Evolutionary conservation across 2,329 filamentous ascomycete genomes (phyloP).

Genomic region (Pseudogymnoascus sp.): DNA sequence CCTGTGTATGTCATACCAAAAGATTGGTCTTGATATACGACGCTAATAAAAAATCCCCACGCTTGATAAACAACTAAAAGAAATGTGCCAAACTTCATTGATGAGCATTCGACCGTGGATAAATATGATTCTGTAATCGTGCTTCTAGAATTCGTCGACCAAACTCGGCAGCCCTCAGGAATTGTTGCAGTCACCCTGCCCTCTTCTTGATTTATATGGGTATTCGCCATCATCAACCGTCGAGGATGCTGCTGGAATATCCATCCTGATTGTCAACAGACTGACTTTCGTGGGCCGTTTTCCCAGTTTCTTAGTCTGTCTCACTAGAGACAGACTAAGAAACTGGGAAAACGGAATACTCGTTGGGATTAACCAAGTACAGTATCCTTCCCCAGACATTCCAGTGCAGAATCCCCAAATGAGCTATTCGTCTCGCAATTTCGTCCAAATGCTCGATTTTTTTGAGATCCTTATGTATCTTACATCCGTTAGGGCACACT

Average conservation of each 20-base stretch:
- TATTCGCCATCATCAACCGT: neutral
- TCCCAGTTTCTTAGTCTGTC: neutral
- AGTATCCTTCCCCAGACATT: conserved; percentile 73
- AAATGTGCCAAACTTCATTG: neutral
- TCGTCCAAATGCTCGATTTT: conserved; percentile 40
- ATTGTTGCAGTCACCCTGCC: neutral
- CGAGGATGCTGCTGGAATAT: neutral
- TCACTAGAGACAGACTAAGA: neutral
- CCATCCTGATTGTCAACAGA: neutral
- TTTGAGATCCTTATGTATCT: neutral
- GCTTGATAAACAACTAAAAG: neutral
- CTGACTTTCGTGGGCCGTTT: neutral
- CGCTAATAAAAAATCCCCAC: neutral
- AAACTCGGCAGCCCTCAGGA: neutral
- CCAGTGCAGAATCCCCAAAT: conserved; percentile 83
- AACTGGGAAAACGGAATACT: neutral
- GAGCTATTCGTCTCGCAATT: conserved; percentile 69
- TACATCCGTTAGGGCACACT: neutral
- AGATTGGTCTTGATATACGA: neutral
- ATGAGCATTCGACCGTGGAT: neutral
- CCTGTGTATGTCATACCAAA: neutral
- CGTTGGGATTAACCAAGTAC: conserved; percentile 40
- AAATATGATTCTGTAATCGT: neutral
- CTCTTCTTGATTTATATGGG: neutral
- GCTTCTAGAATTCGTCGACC: neutral